Percentiles rank a stretch among this genome's conserved stretches.
Conservation (phyloP, 2,329 filamentous ascomycete genomes). For the Berkeleyomyces rouxiae region DNA sequence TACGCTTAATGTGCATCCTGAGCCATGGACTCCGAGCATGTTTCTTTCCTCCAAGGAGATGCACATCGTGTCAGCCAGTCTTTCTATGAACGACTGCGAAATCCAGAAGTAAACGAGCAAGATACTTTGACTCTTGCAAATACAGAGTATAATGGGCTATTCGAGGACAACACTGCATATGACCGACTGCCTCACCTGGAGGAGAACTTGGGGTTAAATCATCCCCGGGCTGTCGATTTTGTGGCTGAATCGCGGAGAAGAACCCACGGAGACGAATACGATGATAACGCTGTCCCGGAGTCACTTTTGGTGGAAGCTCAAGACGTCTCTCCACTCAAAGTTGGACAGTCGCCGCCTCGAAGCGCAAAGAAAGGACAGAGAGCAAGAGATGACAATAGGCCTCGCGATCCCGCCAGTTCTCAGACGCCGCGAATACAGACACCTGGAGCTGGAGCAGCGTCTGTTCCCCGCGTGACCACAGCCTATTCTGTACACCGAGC, state of each 20-base stretch:
- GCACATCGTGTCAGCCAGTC: slow-evolving; percentile 23
- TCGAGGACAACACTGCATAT: slow-evolving; percentile 29
- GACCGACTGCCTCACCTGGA: slow-evolving; percentile 28
- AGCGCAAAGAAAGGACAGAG: slow-evolving; percentile 16
- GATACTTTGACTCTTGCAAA: not conserved
- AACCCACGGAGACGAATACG: slow-evolving; percentile 28
- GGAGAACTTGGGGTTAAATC: slow-evolving; percentile 30
- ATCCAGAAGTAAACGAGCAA: not conserved
- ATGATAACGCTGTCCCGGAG: slow-evolving; percentile 44
- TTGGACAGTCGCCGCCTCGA: slow-evolving; percentile 13
- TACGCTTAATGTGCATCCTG: not conserved
- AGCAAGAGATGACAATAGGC: slow-evolving; percentile 20
- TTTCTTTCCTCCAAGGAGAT: slow-evolving; percentile 29
- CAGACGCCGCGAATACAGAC: not conserved
- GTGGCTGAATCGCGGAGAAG: not conserved
- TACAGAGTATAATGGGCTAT: slow-evolving; percentile 23
- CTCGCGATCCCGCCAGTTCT: slow-evolving; percentile 22
- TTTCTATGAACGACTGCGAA: slow-evolving; percentile 34
- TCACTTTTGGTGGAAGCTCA: slow-evolving; percentile 44
- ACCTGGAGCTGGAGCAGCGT: not conserved
- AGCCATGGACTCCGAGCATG: slow-evolving; percentile 20
- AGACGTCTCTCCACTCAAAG: slow-evolving; percentile 15
- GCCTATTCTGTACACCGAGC: not conserved
- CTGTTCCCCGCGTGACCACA: not conserved
- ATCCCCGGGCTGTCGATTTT: slow-evolving; percentile 15